Evolutionary conservation across 371 early-diverging fungal species (phyloP).

Genomic region (Syncephalastrum monosporum): DNA sequence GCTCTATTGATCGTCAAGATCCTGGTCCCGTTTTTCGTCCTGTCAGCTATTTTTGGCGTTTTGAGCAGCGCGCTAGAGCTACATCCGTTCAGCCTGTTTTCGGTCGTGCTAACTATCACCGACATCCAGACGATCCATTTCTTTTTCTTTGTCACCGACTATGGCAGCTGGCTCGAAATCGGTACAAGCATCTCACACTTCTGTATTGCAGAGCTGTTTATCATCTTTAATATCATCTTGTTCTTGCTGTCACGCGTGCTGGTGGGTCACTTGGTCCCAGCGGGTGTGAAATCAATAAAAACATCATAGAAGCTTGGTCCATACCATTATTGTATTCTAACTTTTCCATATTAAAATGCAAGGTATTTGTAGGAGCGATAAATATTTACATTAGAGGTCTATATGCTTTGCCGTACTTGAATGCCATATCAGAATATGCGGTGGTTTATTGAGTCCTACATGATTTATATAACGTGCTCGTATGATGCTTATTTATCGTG

Average conservation of each 20-base stretch:
- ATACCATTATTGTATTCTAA: background rate
- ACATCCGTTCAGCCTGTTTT: slow-evolving; percentile 81
- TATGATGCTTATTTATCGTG: no score
- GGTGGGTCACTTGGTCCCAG: slow-evolving; percentile 46
- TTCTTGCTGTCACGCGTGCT: slow-evolving; percentile 63
- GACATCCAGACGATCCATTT: slow-evolving; percentile 96
- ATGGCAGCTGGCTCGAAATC: slow-evolving; percentile 95
- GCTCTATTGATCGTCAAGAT: slow-evolving; percentile 84
- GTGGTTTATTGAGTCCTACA: no score
- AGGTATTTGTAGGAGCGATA: no score
- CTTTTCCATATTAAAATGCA: no score
- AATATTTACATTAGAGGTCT: no score
- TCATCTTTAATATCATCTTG: slow-evolving; percentile 74
- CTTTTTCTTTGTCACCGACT: slow-evolving; percentile 90
- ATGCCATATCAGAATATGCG: no score
- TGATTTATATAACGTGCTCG: no score
- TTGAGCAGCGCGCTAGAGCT: slow-evolving; percentile 71
- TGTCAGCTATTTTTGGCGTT: slow-evolving; percentile 78
- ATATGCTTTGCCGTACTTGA: no score
- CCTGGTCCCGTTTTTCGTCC: slow-evolving; percentile 89
- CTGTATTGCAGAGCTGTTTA: slow-evolving; percentile 82
- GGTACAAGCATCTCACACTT: slow-evolving; percentile 94
- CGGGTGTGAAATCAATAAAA: slow-evolving; percentile 6
- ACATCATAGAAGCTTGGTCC: slow-evolving; percentile 6
- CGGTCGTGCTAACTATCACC: slow-evolving; percentile 80